These are phyloP conservation scores for Fagus sylvatica DNA, from an alignment of 306 rosid genomes.

Conservation along the genomic window DNA sequence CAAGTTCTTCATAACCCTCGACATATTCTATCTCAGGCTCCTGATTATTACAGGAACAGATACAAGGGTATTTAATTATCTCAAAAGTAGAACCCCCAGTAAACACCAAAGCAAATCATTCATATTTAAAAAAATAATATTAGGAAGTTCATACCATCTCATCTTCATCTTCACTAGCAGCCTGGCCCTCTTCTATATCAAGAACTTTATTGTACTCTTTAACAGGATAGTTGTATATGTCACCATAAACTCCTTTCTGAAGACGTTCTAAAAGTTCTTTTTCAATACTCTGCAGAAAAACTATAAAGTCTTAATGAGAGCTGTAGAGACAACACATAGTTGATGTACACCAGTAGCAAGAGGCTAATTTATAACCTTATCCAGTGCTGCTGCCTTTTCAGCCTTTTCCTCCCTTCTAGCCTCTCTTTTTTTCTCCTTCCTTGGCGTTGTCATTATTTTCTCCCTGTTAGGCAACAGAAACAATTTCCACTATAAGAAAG, in stretches of 20 bases:
- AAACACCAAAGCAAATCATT: neutral
- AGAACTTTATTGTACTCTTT: constrained; percentile 51
- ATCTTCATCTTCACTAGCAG: constrained; percentile 47
- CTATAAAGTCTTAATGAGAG: constrained; percentile 25
- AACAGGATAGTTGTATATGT: constrained; percentile 59
- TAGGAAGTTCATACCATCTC: constrained; percentile 51
- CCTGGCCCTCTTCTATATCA: constrained; percentile 41
- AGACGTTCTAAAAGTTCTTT: constrained; percentile 79
- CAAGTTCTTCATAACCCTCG: constrained; percentile 73
- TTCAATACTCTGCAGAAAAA: constrained; percentile 59
- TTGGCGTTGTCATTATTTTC: constrained; percentile 80
- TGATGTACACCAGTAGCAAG: constrained; percentile 1
- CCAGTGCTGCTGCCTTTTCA: constrained; percentile 65
- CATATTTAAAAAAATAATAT: constrained; percentile 7
- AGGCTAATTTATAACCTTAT: constrained; percentile 53
- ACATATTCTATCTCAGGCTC: constrained; percentile 69
- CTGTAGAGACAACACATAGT: constrained; percentile 6
- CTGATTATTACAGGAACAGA: constrained; percentile 43
- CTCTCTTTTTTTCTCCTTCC: constrained; percentile 83
- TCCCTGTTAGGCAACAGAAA: constrained; percentile 55
- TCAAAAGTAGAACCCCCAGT: neutral
- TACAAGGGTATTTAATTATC: neutral
- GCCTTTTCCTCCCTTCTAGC: constrained; percentile 89
- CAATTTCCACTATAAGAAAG: neutral
- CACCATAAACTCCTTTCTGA: constrained; percentile 58